These are phyloP conservation scores for Diutina catenulata DNA, from an alignment of 1,139 yeast genomes.

Conservation along the genomic window DNA sequence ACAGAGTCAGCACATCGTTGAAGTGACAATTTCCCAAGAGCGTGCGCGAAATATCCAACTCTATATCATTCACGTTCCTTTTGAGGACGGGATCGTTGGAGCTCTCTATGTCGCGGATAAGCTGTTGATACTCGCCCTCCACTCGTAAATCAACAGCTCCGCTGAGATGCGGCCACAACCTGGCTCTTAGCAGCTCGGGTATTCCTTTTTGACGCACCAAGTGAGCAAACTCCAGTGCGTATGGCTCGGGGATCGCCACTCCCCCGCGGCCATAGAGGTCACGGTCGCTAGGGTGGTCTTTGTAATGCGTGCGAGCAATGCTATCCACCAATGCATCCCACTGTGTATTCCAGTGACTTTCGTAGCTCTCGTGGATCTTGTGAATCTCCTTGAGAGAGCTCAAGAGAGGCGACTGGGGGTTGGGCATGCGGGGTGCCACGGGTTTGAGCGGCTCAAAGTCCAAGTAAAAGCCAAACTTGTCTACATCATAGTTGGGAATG, in stretches of 20 bases:
- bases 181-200: conserved; percentile 35
- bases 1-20: conserved; percentile 21
- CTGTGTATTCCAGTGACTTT: background rate
- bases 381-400: background rate
- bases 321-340: background rate
- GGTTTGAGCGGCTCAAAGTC: background rate
- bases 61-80: conserved; percentile 32
- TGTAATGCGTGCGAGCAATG: background rate
- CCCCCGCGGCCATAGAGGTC: background rate
- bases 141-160: conserved; percentile 36
- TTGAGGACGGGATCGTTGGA: conserved; percentile 11
- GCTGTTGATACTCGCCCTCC: conserved; percentile 38
- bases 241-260: background rate
- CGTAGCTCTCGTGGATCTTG: background rate
- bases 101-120: conserved; percentile 9
- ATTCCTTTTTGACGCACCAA: conserved; percentile 33
- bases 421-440: background rate
- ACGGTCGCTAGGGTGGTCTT: background rate
- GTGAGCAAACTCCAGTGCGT: background rate
- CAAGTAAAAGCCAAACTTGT: conserved; percentile 2
- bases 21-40: conserved; percentile 46
- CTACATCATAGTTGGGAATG: background rate
- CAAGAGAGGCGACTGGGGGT: background rate
- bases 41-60: conserved; percentile 44
- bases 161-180: conserved; percentile 43